phyloP scores from a whole-genome alignment of 2,329 filamentous ascomycete genomes.

The Colletotrichum theobromicola region DNA sequence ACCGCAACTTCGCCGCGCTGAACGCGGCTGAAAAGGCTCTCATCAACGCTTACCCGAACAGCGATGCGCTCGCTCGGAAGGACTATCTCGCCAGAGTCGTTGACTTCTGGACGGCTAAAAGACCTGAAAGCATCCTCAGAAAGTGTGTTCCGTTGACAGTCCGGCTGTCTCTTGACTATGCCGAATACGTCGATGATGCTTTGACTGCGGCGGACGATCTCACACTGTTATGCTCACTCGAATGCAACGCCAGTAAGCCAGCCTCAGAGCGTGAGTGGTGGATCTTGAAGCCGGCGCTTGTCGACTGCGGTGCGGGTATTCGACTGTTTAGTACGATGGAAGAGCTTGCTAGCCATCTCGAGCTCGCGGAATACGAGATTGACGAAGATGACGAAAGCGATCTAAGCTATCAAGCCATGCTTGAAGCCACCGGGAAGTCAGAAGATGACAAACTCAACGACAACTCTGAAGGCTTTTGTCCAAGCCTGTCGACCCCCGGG shows the following conservation, averaged over 20 bases:
- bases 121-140: constrained; percentile 35
- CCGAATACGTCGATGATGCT: constrained; percentile 42
- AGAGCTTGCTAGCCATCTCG: constrained; percentile 38
- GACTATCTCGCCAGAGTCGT: constrained; percentile 38
- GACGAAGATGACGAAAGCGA: constrained; percentile 32
- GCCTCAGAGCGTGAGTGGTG: constrained; percentile 39
- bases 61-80: constrained; percentile 42
- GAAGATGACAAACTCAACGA: background rate
- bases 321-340: constrained; percentile 42
- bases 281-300: constrained; percentile 43
- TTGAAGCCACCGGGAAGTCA: background rate
- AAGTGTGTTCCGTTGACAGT: constrained; percentile 35
- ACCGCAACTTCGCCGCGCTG: constrained; percentile 35
- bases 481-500: constrained; percentile 29
- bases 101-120: constrained; percentile 41
- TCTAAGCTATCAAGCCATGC: constrained; percentile 1
- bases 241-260: constrained; percentile 34
- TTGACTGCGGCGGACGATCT: constrained; percentile 41
- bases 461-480: constrained; percentile 19
- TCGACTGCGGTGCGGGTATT: constrained; percentile 45
- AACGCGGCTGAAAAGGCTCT: constrained; percentile 33
- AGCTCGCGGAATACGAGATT: constrained; percentile 37
- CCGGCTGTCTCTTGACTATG: constrained; percentile 40
- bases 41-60: constrained; percentile 44
- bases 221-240: constrained; percentile 36